Percentiles rank a stretch among this genome's conserved stretches.
These are phyloP conservation scores for Neopestalotiopsis rosae DNA, from an alignment of 2,329 filamentous ascomycete species.

Conservation along the genomic window DNA sequence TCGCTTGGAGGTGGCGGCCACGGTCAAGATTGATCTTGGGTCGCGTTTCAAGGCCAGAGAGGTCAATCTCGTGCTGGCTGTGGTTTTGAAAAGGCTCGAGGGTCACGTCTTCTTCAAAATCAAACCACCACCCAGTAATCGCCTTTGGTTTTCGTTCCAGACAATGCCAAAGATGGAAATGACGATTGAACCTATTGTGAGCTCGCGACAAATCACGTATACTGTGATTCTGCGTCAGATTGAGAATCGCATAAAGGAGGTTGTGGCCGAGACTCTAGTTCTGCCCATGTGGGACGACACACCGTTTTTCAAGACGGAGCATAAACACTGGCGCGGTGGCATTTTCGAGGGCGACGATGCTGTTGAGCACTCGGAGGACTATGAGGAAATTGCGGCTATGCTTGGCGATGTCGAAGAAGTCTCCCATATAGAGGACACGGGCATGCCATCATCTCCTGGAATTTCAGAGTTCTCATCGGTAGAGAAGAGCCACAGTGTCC, in stretches of 20 bases:
- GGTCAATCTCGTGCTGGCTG: conserved; percentile 86
- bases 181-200: conserved; percentile 94
- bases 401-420: conserved; percentile 54
- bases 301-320: conserved; percentile 83
- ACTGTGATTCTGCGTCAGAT: conserved; percentile 90
- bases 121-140: conserved; percentile 94
- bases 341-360: conserved; percentile 70
- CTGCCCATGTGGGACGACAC: conserved; percentile 95
- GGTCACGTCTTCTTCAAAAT: conserved; percentile 86
- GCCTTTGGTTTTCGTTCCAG: conserved; percentile 95
- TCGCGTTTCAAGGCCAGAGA: conserved; percentile 87
- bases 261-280: conserved; percentile 90
- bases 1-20: conserved; percentile 88
- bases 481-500: conserved; percentile 62
- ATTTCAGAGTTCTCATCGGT: conserved; percentile 48
- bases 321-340: conserved; percentile 82
- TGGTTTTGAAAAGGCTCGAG: conserved; percentile 82
- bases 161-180: conserved; percentile 93
- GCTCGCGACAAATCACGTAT: conserved; percentile 93
- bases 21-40: conserved; percentile 88
- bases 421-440: conserved; percentile 48
- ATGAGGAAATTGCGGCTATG: conserved; percentile 46
- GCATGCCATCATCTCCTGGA: conserved; percentile 35
- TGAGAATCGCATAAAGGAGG: conserved; percentile 92
- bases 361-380: conserved; percentile 42